A percentile compares a stretch with the other conserved stretches of the same genome.
These are phyloP conservation scores for Trichoderma hamatum DNA, from an alignment of 2,329 filamentous ascomycete genomes.

Conservation along the genomic window DNA sequence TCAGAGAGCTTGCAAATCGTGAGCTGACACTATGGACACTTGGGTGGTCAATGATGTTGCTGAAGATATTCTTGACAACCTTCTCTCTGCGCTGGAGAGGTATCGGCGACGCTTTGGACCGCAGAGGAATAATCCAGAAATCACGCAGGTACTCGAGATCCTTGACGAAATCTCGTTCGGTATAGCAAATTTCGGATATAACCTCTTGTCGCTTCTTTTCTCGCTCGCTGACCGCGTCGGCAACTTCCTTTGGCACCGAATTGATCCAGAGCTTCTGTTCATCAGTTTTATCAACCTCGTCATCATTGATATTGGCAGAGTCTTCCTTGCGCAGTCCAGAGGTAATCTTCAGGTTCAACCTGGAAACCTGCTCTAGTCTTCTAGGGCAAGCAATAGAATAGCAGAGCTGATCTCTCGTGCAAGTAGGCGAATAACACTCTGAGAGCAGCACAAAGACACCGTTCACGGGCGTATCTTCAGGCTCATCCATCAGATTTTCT, in stretches of 20 bases:
- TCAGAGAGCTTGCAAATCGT: slow-evolving; percentile 83
- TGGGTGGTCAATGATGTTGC: slow-evolving; percentile 83
- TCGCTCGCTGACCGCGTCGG: slow-evolving; percentile 82
- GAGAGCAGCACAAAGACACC: slow-evolving; percentile 95
- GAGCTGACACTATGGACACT: slow-evolving; percentile 89
- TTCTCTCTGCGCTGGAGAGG: slow-evolving; percentile 84
- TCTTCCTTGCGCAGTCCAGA: slow-evolving; percentile 76
- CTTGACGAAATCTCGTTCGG: slow-evolving; percentile 97
- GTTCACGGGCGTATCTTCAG: slow-evolving; percentile 75
- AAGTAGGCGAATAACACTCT: slow-evolving; percentile 97
- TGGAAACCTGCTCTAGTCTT: slow-evolving; percentile 89
- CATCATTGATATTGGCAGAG: slow-evolving; percentile 66
- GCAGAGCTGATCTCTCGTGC: slow-evolving; percentile 90
- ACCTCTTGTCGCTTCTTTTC: slow-evolving; percentile 99
- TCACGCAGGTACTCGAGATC: slow-evolving; percentile 96
- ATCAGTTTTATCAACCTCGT: slow-evolving; percentile 80
- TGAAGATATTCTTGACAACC: slow-evolving; percentile 93
- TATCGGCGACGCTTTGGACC: slow-evolving; percentile 81
- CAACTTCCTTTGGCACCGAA: slow-evolving; percentile 92
- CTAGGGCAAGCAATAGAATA: slow-evolving; percentile 98
- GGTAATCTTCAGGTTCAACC: slow-evolving; percentile 90
- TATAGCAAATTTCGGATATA: slow-evolving; percentile 98
- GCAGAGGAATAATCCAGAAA: slow-evolving; percentile 95
- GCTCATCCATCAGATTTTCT: slow-evolving; percentile 84
- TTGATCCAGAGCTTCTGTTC: slow-evolving; percentile 99